Base-by-base conservation (phyloP, 352 stramenopile genomes). In the Pythium rhizo-oryzae region DNA sequence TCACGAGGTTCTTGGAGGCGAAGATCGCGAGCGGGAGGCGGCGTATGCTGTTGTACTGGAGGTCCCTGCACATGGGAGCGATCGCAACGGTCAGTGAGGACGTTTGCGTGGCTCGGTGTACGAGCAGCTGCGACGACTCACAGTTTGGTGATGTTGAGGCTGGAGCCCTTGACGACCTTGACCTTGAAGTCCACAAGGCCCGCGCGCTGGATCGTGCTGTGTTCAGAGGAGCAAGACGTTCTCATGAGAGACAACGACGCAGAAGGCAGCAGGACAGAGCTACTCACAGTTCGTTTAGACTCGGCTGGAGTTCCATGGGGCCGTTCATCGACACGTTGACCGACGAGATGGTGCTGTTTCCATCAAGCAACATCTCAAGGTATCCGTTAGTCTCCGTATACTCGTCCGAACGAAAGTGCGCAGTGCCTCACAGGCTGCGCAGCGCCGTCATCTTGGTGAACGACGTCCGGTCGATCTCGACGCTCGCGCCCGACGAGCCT, bases 81-180 rank as follows among this genome's bases (percentile, higher is more conserved):
- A 19, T 6, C 8, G 4, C 0, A 35, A 49, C n/a, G 33, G 18
- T 44, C 15, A 56, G 44, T 57, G 8, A 1, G n/a, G 6, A 6
- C 2, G 6, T 33, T 7, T 33, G 28, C 6, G 28, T 33, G 28
- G 28, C 3, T 2, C 28, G 3, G 28, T 33, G 28, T 2, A 33
- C 28, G 6, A 6, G 3, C 28, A 33, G 28, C 6, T 33, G 28
- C 3, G 28, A 33, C 2, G 13, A 43, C 60, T 39, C 16, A 67
- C 60, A 67, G 47, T 39, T 59, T 67, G 47, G 60, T 67, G 50
- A 67, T 51, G 60, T 67, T 67, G 21, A 67, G 49, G 7, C 12
- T 24, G 8, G 16, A 33, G 21, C 60, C 60, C 33, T 67, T 59
- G 55, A 62, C 23, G 55, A 52, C 23, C 23, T 51, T 62, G 55